phyloP scores from a whole-genome alignment of 768 basidiomycete genomes.

The Aureoboletus auriporus region DNA sequence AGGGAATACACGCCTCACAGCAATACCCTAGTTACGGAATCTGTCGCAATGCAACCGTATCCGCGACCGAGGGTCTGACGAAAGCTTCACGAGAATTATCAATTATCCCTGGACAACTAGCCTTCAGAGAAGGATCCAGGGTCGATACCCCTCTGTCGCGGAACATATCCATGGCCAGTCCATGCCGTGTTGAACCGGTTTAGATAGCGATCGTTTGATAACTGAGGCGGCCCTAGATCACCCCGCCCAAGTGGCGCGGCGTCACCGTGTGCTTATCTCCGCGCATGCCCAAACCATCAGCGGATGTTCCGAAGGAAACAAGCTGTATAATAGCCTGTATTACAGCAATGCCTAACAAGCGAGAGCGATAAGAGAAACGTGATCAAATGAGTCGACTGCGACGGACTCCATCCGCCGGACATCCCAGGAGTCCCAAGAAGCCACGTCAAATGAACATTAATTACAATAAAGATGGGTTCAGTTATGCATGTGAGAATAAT shows the following conservation, averaged over 20 bases:
- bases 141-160: neutral
- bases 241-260: neutral
- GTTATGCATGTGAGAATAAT: constrained; percentile 2
- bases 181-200: neutral
- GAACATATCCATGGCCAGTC: constrained; percentile 4
- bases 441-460: neutral
- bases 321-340: neutral
- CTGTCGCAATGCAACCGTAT: neutral
- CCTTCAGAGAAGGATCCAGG: neutral
- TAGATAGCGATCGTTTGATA: neutral
- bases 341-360: neutral
- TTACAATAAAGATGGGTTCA: constrained; percentile 1
- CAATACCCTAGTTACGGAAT: neutral
- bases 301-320: neutral
- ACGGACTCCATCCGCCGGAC: no score
- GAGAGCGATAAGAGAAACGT: neutral
- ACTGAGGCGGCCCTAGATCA: neutral
- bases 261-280: neutral
- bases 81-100: neutral
- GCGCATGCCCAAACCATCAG: neutral
- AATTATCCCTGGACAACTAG: no score
- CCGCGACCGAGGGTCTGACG: neutral
- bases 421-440: neutral
- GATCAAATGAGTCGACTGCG: neutral
- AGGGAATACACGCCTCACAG: neutral